Conservation (phyloP, 2,329 filamentous ascomycete genomes). For the Fusarium subglutinans region DNA sequence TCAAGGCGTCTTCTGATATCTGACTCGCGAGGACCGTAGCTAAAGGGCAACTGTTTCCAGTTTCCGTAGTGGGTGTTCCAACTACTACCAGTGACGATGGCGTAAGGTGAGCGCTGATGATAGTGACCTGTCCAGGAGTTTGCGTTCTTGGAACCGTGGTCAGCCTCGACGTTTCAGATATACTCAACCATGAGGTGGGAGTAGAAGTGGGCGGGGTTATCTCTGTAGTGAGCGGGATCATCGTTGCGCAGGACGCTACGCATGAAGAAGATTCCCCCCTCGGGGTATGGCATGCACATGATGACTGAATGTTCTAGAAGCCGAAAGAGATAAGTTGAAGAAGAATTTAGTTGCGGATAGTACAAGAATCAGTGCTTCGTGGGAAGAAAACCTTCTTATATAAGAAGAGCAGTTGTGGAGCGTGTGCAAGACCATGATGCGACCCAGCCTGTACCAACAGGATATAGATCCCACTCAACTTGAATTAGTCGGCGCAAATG, state of each 20-base stretch:
- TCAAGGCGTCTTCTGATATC: not conserved
- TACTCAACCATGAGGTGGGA: not conserved
- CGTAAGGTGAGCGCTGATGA: not conserved
- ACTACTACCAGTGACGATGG: not conserved
- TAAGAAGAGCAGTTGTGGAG: not conserved
- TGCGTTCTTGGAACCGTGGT: not conserved
- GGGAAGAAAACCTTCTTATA: not conserved
- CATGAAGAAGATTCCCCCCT: not conserved
- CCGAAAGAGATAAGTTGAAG: not conserved
- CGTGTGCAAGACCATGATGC: not conserved
- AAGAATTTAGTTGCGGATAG: fast-evolving
- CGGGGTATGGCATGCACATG: not conserved
- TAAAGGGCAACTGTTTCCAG: not conserved
- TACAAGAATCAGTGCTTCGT: no score
- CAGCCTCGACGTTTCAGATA: not conserved
- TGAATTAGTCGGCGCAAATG: no score
- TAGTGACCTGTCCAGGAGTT: not conserved
- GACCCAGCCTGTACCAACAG: not conserved
- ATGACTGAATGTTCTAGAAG: fast-evolving
- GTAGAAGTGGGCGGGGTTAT: not conserved
- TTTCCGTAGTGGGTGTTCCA: not conserved
- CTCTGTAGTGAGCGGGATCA: not conserved
- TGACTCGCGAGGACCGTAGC: not conserved
- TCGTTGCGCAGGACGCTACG: not conserved
- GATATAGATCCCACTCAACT: no score